A percentile compares a stretch with the other conserved stretches of the same genome.
These are phyloP conservation scores for Calonectria montana DNA, from an alignment of 2,329 filamentous ascomycete genomes.

Conservation along the genomic window DNA sequence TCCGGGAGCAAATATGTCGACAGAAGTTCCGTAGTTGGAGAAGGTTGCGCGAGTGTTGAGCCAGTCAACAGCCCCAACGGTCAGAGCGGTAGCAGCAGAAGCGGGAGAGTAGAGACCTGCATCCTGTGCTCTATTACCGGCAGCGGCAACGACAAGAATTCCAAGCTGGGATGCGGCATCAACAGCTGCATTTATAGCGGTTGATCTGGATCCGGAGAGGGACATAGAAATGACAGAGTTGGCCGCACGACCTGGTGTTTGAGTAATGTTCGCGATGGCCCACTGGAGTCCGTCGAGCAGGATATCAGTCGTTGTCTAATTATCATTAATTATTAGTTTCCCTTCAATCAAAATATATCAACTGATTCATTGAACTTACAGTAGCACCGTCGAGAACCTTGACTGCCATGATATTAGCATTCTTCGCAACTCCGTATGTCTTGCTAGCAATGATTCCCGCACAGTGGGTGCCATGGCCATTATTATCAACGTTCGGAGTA, in stretches of 20 bases:
- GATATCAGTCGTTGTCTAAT: background rate
- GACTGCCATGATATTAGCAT: background rate
- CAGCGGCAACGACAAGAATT: background rate
- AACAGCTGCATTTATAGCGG: background rate
- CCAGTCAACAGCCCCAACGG: slow-evolving; percentile 4
- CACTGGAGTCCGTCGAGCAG: background rate
- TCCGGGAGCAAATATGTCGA: slow-evolving; percentile 24
- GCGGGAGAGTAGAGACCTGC: background rate
- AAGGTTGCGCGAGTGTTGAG: background rate
- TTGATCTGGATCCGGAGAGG: background rate
- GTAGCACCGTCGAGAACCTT: background rate
- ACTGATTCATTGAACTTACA: background rate
- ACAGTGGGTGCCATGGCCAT: slow-evolving; percentile 7
- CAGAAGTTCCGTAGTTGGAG: slow-evolving; percentile 10
- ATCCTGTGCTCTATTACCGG: background rate
- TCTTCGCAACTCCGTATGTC: slow-evolving; percentile 9
- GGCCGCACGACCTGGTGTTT: background rate
- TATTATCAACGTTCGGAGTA: background rate
- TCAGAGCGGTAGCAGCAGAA: slow-evolving; percentile 16
- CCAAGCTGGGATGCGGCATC: background rate
- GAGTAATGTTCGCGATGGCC: background rate
- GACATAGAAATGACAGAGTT: slow-evolving; percentile 3
- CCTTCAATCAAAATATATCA: background rate
- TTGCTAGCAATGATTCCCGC: slow-evolving; percentile 8
- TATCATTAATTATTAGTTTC: background rate